phyloP scores from a whole-genome alignment of 495 filamentous ascomycete species.

The Penicillium silybi region DNA sequence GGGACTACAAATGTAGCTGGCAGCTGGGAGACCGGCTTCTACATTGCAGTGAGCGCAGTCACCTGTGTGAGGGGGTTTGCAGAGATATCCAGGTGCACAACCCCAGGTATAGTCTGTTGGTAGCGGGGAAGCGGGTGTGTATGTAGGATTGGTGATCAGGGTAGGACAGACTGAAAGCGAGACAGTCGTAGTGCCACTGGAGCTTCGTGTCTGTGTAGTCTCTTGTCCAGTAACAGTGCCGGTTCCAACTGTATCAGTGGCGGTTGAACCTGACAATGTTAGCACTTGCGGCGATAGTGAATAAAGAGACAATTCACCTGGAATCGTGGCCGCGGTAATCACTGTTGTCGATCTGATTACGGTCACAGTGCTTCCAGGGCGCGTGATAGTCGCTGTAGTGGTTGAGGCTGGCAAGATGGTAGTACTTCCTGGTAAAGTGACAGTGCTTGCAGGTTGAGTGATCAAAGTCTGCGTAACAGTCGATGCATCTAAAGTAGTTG shows the following conservation, averaged over 20 bases:
- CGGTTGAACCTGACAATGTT: conserved; percentile 6
- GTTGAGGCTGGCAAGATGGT: conserved; percentile 5
- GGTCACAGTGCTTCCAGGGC: conserved; percentile 15
- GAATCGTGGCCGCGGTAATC: not conserved
- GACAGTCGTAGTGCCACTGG: conserved; percentile 1
- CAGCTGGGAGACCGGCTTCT: conserved; percentile 49
- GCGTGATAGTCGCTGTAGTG: conserved; percentile 3
- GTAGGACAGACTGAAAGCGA: conserved; percentile 28
- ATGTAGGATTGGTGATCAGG: conserved; percentile 29
- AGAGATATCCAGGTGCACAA: conserved; percentile 60
- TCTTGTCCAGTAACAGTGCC: conserved; percentile 3
- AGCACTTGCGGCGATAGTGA: not conserved
- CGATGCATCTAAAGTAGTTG: not conserved
- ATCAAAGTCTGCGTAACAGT: conserved; percentile 10
- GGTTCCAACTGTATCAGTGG: not conserved
- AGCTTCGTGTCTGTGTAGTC: conserved; percentile 3
- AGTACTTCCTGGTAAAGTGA: conserved; percentile 6
- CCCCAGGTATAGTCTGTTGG: conserved; percentile 48
- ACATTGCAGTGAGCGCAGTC: conserved; percentile 46
- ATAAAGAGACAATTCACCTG: not conserved
- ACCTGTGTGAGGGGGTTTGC: conserved; percentile 30
- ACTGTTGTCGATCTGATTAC: conserved; percentile 6
- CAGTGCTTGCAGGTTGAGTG: conserved; percentile 6
- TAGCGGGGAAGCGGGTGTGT: conserved; percentile 25
- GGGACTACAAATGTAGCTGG: conserved; percentile 51